phyloP scores from a whole-genome alignment of 768 basidiomycete species.

The Trametes cinnabarina region DNA sequence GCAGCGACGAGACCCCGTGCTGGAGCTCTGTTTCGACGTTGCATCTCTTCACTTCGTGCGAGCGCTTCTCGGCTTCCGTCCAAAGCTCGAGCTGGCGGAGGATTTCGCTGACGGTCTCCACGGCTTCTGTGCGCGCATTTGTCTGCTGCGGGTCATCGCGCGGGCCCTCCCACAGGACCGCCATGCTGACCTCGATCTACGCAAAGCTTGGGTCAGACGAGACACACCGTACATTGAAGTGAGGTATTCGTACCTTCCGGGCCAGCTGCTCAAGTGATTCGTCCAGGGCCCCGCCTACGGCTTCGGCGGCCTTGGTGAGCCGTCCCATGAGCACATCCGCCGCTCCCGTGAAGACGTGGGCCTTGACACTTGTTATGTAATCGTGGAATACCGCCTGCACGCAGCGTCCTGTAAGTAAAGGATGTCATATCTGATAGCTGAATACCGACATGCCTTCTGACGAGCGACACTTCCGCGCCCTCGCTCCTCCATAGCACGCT shows the following conservation, averaged over 20 bases:
- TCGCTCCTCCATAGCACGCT: slow-evolving; percentile 51
- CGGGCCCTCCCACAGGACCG: slow-evolving; percentile 58
- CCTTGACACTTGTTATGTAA: slow-evolving; percentile 43
- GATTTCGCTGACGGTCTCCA: slow-evolving; percentile 39
- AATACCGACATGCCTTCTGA: slow-evolving; percentile 49
- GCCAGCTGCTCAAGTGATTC: slow-evolving; percentile 49
- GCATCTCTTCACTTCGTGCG: neutral
- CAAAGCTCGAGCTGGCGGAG: slow-evolving; percentile 46
- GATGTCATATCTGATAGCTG: neutral
- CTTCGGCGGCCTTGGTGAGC: slow-evolving; percentile 45
- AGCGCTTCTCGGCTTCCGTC: slow-evolving; percentile 33
- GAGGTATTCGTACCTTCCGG: slow-evolving; percentile 43
- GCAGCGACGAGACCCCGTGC: too few relatives aligned
- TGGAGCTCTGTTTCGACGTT: neutral
- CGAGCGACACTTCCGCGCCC: slow-evolving; percentile 57
- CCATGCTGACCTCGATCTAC: slow-evolving; percentile 52
- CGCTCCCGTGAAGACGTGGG: slow-evolving; percentile 51
- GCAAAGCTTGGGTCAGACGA: slow-evolving; percentile 12
- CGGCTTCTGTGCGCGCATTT: slow-evolving; percentile 37
- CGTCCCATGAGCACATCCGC: slow-evolving; percentile 50
- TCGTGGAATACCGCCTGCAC: slow-evolving; percentile 47
- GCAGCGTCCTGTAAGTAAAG: neutral
- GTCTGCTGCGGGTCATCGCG: slow-evolving; percentile 49
- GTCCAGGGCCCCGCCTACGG: slow-evolving; percentile 49
- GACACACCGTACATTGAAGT: too few relatives aligned